Base-by-base conservation (phyloP, 257 asterid species). In the Gentiana macrophylla region DNA sequence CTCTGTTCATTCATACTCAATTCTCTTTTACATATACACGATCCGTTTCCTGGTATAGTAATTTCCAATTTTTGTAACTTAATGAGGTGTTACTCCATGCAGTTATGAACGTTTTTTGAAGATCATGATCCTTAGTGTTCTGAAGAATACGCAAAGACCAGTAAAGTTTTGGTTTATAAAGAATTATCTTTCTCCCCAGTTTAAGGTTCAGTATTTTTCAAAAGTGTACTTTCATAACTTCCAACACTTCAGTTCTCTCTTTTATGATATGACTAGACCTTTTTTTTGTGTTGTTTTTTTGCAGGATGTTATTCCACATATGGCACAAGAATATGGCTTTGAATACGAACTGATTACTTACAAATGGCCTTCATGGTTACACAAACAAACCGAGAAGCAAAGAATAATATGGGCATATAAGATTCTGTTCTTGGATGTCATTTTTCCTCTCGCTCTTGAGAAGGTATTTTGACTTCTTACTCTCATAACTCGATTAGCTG, bases 301-400 rank as follows among this genome's bases (percentile, higher is more conserved):
- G 24, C 83, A 92, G 99, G 94, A 86, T 70, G 80, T 92, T 50
- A 92, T 92, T 71, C 97, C 99, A 24, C 86, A 75, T 70, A 92
- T 92, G 97, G 99, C 99, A 59, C 70, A 50, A 37, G 89, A 85
- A 71, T 92, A 92, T 63, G 99, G 88, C 67, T 92, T 92, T 67
- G 97, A 88, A 73, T 92, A 85, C 46, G 97, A 75, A 72, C 68
- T 92, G 64, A 82, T 92, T 73, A 88, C 99, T 53, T 92, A 92
- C 66, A 92, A 92, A 80, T 92, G 99, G 99, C 98, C 98, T 34
- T 79, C 95, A 52, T 88, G 95, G 97, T 80, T 92, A 13, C 99
- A 92, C 72, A 88, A 92, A 75, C 99, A 92, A 69, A 92, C 79
- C 63, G 99, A 88, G 81, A 92, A 92, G 65, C 99, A 88, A 67